A percentile compares a stretch with the other conserved stretches of the same genome.
phyloP scores from a whole-genome alignment of 495 filamentous ascomycete genomes.

The Astrocystis sublimbata region DNA sequence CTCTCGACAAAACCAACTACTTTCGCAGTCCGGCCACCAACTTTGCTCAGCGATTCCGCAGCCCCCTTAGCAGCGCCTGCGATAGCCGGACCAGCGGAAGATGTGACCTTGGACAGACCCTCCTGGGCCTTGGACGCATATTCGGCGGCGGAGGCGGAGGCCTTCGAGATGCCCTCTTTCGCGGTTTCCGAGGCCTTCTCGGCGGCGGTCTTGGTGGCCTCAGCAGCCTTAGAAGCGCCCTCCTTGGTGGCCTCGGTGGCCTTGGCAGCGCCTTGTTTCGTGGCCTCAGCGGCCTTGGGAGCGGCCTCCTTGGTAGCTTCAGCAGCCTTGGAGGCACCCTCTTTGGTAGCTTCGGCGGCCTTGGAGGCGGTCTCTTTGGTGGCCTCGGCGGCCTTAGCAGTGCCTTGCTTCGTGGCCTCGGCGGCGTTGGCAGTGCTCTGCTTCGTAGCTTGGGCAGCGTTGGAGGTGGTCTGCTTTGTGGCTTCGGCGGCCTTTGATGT shows the following conservation, averaged over 20 bases:
- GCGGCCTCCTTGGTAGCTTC: too few species aligned
- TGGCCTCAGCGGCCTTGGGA: constrained; percentile 23
- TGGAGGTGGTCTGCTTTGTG: constrained; percentile 51
- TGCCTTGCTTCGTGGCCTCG: constrained; percentile 13
- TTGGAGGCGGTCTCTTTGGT: constrained; percentile 41
- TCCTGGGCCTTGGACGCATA: constrained; percentile 75
- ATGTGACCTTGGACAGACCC: constrained; percentile 80
- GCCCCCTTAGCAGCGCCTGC: constrained; percentile 66
- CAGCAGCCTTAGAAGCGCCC: neutral
- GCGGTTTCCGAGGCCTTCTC: constrained; percentile 65
- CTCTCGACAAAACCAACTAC: constrained; percentile 81
- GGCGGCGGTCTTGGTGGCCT: constrained; percentile 43
- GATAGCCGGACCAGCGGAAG: constrained; percentile 76
- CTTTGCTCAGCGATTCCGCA: constrained; percentile 64
- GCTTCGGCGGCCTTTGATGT: neutral
- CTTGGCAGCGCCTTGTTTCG: constrained; percentile 3
- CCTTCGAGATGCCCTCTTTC: constrained; percentile 60
- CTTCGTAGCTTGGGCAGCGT: constrained; percentile 63
- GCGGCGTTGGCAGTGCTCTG: constrained; percentile 62
- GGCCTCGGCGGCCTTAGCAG: neutral
- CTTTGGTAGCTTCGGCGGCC: constrained; percentile 15
- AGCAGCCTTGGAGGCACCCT: constrained; percentile 57
- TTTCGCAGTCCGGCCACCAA: constrained; percentile 83
- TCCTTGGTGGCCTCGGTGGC: neutral
- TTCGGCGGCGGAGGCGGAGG: constrained; percentile 63